Percentiles rank a stretch among this genome's conserved stretches.
phyloP scores from a whole-genome alignment of 495 filamentous ascomycete genomes.

The Xylaria telfairii region DNA sequence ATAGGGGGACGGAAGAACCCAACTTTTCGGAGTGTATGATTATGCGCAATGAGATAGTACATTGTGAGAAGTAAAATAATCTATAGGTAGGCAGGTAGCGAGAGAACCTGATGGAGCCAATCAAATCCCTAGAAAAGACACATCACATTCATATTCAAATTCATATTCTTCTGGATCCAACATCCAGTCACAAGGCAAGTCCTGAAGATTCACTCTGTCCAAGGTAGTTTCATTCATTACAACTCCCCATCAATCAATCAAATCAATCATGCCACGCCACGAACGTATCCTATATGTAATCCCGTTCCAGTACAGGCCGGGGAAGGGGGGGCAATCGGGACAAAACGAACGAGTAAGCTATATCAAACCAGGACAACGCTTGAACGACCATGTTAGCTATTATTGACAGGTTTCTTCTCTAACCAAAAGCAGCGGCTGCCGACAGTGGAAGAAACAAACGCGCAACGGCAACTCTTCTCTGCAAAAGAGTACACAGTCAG shows the following conservation, averaged over 20 bases:
- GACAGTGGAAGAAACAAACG: constrained; percentile 6
- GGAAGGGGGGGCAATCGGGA: neutral
- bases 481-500: neutral
- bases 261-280: neutral
- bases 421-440: neutral
- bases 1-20: too few species aligned
- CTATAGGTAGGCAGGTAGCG: too few species aligned
- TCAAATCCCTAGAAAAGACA: neutral
- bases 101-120: neutral
- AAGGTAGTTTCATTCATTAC: constrained; percentile 9
- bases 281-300: constrained; percentile 20
- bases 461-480: neutral
- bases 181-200: neutral
- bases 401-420: constrained; percentile 4
- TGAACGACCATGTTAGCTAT: constrained; percentile 3
- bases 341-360: constrained; percentile 23
- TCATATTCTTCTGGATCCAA: neutral
- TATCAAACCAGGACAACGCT: constrained; percentile 14
- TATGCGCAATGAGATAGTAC: too few species aligned
- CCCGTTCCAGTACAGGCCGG: neutral
- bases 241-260: neutral
- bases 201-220: neutral
- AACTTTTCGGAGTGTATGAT: too few species aligned
- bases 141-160: neutral
- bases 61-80: neutral